These are phyloP conservation scores for Pseudofabraea citricarpa DNA, from an alignment of 2,329 filamentous ascomycete genomes.

Conservation along the genomic window DNA sequence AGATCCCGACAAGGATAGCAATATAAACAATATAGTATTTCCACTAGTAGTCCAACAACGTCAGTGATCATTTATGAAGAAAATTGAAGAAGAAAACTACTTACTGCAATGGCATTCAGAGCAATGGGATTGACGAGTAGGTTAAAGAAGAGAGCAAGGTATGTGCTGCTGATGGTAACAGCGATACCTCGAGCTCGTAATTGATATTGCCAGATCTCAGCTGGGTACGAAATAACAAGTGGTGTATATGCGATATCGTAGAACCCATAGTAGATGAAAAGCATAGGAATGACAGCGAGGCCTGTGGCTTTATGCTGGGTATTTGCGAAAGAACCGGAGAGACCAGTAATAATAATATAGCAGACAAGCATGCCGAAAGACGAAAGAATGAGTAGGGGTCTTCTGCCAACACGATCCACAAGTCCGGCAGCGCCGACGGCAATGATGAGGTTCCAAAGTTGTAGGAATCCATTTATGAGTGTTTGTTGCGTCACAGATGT, in stretches of 20 bases:
- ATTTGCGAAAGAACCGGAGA: conserved; percentile 3
- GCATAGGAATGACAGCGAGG: conserved; percentile 37
- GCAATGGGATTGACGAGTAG: conserved; percentile 42
- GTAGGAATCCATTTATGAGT: conserved; percentile 25
- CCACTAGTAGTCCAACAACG: too few species aligned
- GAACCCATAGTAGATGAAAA: conserved; percentile 41
- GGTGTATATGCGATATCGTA: conserved; percentile 33
- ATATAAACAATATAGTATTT: conserved; percentile 22
- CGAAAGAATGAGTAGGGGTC: conserved; percentile 23
- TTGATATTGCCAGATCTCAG: conserved; percentile 34
- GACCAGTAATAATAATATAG: conserved; percentile 10
- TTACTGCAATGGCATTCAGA: conserved; percentile 33
- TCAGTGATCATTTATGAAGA: conserved; percentile 24
- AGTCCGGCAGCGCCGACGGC: conserved; percentile 31
- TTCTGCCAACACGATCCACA: conserved; percentile 28
- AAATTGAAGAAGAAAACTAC: conserved; percentile 38
- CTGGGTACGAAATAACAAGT: conserved; percentile 17
- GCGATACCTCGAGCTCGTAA: conserved; percentile 31
- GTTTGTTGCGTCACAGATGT: conserved; percentile 15
- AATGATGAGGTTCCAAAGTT: conserved; percentile 31
- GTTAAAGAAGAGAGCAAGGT: conserved; percentile 32
- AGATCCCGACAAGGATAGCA: conserved; percentile 7
- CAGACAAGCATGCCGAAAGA: conserved; percentile 23
- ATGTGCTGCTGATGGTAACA: conserved; percentile 21
- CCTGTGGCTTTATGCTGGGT: conserved; percentile 17